These are phyloP conservation scores for Dactylellina parvicollis DNA, from an alignment of 2,329 filamentous ascomycete species.

Conservation along the genomic window DNA sequence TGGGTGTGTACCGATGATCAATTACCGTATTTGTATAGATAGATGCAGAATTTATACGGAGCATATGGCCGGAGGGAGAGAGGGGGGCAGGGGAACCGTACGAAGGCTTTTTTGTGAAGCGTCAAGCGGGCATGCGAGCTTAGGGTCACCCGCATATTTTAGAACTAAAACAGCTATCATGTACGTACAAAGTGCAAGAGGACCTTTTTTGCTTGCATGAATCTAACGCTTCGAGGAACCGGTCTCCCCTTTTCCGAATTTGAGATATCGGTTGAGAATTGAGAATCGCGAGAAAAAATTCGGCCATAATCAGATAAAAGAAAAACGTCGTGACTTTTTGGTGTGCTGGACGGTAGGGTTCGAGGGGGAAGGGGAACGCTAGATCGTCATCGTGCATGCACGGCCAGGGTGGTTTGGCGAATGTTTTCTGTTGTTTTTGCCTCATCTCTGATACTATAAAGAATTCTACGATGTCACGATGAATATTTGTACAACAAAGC, in stretches of 20 bases:
- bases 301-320: too few relatives aligned
- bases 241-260: too few relatives aligned
- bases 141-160: too few relatives aligned
- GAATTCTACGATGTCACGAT: background rate
- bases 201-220: too few relatives aligned
- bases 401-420: background rate
- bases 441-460: background rate
- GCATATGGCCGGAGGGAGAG: background rate
- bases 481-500: background rate
- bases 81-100: background rate
- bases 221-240: too few relatives aligned
- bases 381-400: conserved; percentile 40
- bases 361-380: conserved; percentile 3
- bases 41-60: background rate
- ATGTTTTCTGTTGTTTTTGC: background rate
- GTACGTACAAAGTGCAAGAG: too few relatives aligned
- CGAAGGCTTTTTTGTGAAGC: too few relatives aligned
- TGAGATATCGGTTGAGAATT: too few relatives aligned
- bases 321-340: too few relatives aligned
- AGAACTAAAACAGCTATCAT: too few relatives aligned
- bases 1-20: conserved; percentile 3
- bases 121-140: too few relatives aligned
- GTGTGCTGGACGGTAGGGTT: background rate
- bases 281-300: too few relatives aligned
- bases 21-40: conserved; percentile 2